phyloP scores from a whole-genome alignment of 192 early-diverging fungal species.

The Coemansia brasiliensis region DNA sequence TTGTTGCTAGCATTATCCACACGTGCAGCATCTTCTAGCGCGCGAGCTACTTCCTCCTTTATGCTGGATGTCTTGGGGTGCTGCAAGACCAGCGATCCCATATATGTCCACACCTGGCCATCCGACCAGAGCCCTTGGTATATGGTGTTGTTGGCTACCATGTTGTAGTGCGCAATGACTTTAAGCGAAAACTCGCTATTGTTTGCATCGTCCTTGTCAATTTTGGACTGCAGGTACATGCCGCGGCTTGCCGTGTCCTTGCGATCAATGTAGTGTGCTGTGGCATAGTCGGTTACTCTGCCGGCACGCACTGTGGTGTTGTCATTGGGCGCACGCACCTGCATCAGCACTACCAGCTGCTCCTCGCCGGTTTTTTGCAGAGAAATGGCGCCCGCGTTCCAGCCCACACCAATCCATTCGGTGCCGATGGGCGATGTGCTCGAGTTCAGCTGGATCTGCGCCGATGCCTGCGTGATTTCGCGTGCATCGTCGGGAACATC shows the following conservation, averaged over 20 bases:
- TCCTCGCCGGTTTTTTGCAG: constrained; percentile 35
- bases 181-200: constrained; percentile 28
- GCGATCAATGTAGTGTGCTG: constrained; percentile 37
- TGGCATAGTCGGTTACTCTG: constrained; percentile 39
- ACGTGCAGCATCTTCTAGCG: constrained; percentile 36
- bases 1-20: neutral
- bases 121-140: constrained; percentile 55
- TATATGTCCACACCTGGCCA: constrained; percentile 50
- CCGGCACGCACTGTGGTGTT: constrained; percentile 32
- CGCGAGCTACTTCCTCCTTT: constrained; percentile 43
- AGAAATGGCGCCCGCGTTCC: constrained; percentile 39
- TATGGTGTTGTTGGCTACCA: constrained; percentile 53
- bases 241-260: constrained; percentile 5
- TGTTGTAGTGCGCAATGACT: constrained; percentile 52
- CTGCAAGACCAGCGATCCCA: constrained; percentile 51
- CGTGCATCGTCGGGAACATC: constrained; percentile 36
- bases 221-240: constrained; percentile 44
- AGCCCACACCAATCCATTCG: constrained; percentile 51
- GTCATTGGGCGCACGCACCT: constrained; percentile 30
- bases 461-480: constrained; percentile 42
- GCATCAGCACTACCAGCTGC: constrained; percentile 34
- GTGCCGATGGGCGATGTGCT: constrained; percentile 40
- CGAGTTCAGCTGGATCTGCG: constrained; percentile 34
- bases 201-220: constrained; percentile 25
- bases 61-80: constrained; percentile 39